Conservation (phyloP, 495 filamentous ascomycete species). For the Hypoxylon perforatum region DNA sequence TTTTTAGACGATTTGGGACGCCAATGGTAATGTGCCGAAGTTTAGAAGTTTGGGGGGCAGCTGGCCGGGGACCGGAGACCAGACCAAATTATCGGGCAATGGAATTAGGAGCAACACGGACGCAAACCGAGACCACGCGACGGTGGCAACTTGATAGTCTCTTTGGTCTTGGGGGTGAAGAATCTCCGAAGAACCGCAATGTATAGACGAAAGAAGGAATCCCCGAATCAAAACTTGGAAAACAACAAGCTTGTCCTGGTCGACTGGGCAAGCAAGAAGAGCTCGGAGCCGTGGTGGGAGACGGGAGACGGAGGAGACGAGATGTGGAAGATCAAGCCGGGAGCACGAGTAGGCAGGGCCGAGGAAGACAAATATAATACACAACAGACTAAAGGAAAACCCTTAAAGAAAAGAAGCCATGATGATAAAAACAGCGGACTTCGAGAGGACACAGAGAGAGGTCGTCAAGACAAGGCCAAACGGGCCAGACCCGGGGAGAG, state of each 20-base stretch:
- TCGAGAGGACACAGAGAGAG: slow-evolving; percentile 48
- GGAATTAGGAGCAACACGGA: slow-evolving; percentile 39
- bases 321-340: slow-evolving; percentile 24
- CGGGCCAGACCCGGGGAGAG: slow-evolving; percentile 56
- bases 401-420: slow-evolving; percentile 59
- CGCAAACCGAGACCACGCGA: slow-evolving; percentile 38
- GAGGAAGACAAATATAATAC: slow-evolving; percentile 42
- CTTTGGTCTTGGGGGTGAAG: slow-evolving; percentile 1
- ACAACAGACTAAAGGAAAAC: slow-evolving; percentile 47
- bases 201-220: slow-evolving; percentile 42
- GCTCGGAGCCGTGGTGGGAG: neutral
- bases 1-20: slow-evolving; percentile 23
- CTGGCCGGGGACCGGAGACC: slow-evolving; percentile 14
- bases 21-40: slow-evolving; percentile 28
- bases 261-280: slow-evolving; percentile 12
- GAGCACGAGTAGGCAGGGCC: slow-evolving; percentile 41
- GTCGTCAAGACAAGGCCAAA: slow-evolving; percentile 45
- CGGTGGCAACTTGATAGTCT: slow-evolving; percentile 36
- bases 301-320: neutral
- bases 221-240: slow-evolving; percentile 27
- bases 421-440: slow-evolving; percentile 49
- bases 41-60: neutral
- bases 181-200: slow-evolving; percentile 25
- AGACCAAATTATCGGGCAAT: slow-evolving; percentile 28
- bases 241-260: slow-evolving; percentile 40